Evolutionary conservation across 2,329 filamentous ascomycete genomes (phyloP).

Genomic region (Cercospora sojina): DNA sequence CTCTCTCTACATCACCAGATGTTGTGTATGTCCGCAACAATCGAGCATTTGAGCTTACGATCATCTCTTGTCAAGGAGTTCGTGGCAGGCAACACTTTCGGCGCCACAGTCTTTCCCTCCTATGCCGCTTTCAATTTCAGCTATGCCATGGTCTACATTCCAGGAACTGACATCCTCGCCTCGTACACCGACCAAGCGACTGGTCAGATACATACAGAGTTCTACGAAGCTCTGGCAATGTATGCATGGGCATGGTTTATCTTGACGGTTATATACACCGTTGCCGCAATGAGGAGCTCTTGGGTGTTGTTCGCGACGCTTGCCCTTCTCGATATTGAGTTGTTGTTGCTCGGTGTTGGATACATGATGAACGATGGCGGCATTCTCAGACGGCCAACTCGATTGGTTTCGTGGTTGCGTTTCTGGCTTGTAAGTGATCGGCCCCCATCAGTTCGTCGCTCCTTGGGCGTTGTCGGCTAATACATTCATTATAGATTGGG

Average conservation of each 20-base stretch:
- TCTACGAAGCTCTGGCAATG: conserved; percentile 1
- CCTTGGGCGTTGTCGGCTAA: neutral
- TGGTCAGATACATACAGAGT: neutral
- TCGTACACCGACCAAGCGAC: neutral
- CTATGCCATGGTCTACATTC: conserved; percentile 10
- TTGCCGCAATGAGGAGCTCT: conserved; percentile 4
- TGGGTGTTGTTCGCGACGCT: conserved; percentile 2
- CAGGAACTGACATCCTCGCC: neutral
- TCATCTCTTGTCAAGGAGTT: too few relatives aligned
- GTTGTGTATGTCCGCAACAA: neutral
- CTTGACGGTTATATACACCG: neutral
- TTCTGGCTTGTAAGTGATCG: neutral
- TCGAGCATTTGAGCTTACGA: too few relatives aligned
- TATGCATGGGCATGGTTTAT: conserved; percentile 9
- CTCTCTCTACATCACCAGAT: neutral
- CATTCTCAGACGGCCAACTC: neutral
- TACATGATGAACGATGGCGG: neutral
- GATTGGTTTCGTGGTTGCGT: conserved; percentile 1
- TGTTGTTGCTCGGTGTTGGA: conserved; percentile 2
- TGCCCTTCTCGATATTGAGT: conserved; percentile 2
- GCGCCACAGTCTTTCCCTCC: conserved; percentile 2
- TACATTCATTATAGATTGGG: neutral
- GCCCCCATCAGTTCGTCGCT: neutral
- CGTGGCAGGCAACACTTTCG: conserved; percentile 1
- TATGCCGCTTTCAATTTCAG: conserved; percentile 7